Conservation (phyloP, 2,329 filamentous ascomycete genomes). For the Talaromyces sp. region DNA sequence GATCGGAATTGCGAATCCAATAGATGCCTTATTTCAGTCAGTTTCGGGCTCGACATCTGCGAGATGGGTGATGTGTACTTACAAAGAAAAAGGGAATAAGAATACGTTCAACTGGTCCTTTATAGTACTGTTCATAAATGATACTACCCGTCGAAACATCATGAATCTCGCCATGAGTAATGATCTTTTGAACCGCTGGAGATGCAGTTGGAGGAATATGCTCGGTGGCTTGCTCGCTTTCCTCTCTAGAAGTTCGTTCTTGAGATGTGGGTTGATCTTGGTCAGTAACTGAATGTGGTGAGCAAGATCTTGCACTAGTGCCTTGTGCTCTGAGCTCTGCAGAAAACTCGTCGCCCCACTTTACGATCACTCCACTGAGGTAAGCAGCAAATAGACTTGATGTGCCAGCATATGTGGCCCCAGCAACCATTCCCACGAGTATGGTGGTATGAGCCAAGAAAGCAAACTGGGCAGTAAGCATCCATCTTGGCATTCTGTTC, state of each 20-base stretch:
- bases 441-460: conserved; percentile 43
- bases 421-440: conserved; percentile 45
- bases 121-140: conserved; percentile 47
- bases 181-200: background rate
- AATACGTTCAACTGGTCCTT: conserved; percentile 45
- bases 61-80: conserved; percentile 22
- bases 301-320: background rate
- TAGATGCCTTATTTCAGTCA: conserved; percentile 41
- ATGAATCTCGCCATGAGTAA: background rate
- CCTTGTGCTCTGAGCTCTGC: background rate
- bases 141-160: conserved; percentile 19
- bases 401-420: conserved; percentile 51
- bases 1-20: conserved; percentile 75
- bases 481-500: background rate
- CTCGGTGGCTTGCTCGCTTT: background rate
- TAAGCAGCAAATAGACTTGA: conserved; percentile 55
- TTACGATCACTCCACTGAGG: conserved; percentile 49
- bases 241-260: background rate
- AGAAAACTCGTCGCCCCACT: conserved; percentile 43
- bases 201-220: background rate
- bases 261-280: background rate
- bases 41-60: background rate
- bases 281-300: background rate
- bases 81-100: conserved; percentile 71
- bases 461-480: conserved; percentile 19